phyloP scores from a whole-genome alignment of 164 flowering plant species.

The Hamamelis virginiana region DNA sequence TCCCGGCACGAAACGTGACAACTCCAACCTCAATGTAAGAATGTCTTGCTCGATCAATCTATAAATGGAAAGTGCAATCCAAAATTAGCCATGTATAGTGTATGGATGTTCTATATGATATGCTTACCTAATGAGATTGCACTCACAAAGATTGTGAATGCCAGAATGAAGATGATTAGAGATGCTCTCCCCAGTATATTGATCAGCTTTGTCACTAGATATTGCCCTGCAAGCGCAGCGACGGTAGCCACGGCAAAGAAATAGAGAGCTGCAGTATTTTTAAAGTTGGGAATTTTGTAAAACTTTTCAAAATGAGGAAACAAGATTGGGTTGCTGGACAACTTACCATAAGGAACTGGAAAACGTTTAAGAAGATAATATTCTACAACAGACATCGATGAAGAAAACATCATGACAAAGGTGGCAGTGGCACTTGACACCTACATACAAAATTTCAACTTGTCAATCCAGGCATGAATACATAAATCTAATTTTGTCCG shows the following conservation, averaged over 20 bases:
- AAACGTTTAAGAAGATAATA: constrained; percentile 29
- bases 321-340: neutral
- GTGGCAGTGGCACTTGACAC: constrained; percentile 34
- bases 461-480: too few species aligned
- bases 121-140: constrained; percentile 19
- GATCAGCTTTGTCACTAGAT: constrained; percentile 13
- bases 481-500: too few species aligned
- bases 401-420: constrained; percentile 28
- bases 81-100: neutral
- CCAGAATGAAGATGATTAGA: constrained; percentile 18
- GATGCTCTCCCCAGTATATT: constrained; percentile 21
- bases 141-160: constrained; percentile 20
- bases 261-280: constrained; percentile 14
- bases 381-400: constrained; percentile 34
- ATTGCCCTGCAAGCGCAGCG: constrained; percentile 18
- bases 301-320: neutral
- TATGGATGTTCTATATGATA: neutral
- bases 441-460: constrained; percentile 8
- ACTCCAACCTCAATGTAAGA: too few species aligned
- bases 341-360: constrained; percentile 30
- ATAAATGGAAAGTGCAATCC: neutral
- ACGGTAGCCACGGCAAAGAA: constrained; percentile 9
- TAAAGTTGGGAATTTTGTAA: neutral
- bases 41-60: too few species aligned
- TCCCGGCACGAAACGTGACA: too few species aligned